A percentile compares a stretch with the other conserved stretches of the same genome.
These are phyloP conservation scores for Plasmodium fragile DNA, from an alignment of 169 alveolate genomes.

Conservation along the genomic window DNA sequence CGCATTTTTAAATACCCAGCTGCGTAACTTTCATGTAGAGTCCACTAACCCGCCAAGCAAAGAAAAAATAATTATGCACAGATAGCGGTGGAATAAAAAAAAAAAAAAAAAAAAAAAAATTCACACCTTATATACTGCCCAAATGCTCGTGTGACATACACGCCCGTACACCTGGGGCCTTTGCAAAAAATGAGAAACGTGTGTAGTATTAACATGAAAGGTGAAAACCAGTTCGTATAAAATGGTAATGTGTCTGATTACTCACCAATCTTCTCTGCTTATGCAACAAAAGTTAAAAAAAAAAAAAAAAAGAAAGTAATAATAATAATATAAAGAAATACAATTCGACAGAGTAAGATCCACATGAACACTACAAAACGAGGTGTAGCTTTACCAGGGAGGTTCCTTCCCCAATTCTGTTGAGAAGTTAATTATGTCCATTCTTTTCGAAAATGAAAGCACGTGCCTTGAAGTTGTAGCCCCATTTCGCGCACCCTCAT, in stretches of 20 bases:
- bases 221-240: background rate
- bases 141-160: background rate
- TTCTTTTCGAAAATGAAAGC: background rate
- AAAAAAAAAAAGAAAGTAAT: background rate
- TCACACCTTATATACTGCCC: background rate
- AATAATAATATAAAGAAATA: background rate
- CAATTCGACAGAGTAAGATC: background rate
- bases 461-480: background rate
- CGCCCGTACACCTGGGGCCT: background rate
- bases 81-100: background rate
- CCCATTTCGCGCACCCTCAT: background rate
- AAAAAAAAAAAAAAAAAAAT: background rate
- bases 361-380: background rate
- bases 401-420: background rate
- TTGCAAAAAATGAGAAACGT: background rate
- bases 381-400: background rate
- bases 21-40: background rate
- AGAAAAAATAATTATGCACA: background rate
- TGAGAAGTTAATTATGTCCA: background rate
- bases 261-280: background rate
- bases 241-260: background rate
- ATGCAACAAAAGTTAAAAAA: background rate
- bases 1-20: background rate
- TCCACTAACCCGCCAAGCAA: background rate
- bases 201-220: background rate